phyloP scores from a whole-genome alignment of 306 rosid species.

The Acacia crassicarpa region DNA sequence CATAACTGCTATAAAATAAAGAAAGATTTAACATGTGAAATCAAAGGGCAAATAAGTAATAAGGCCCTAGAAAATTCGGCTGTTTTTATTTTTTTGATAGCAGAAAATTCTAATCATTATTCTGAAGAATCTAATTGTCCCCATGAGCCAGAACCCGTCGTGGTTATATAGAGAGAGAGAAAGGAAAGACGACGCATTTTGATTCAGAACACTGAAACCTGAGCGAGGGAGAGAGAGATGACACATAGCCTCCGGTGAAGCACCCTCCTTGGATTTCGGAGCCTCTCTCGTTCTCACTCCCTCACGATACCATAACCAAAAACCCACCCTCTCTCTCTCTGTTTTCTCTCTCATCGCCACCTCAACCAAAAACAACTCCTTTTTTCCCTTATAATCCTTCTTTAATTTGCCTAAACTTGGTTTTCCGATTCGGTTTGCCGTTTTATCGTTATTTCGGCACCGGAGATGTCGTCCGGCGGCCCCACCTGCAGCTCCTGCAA shows the following conservation, averaged over 20 bases:
- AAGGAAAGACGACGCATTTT: background rate
- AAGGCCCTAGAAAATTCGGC: background rate
- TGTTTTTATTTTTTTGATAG: background rate
- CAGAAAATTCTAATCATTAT: background rate
- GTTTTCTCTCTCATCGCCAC: background rate
- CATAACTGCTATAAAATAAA: no score
- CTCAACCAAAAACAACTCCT: background rate
- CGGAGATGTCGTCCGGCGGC: conserved; percentile 64
- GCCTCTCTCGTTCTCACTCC: background rate
- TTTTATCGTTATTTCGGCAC: background rate
- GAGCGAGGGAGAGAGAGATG: conserved; percentile 1
- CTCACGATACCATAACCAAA: background rate
- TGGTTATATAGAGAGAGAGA: background rate
- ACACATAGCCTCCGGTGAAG: conserved; percentile 14
- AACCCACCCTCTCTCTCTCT: background rate
- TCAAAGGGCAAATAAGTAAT: background rate
- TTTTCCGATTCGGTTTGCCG: background rate
- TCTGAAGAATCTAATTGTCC: background rate
- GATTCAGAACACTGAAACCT: conserved; percentile 2
- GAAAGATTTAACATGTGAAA: background rate
- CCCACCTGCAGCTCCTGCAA: conserved; percentile 34
- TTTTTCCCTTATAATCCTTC: background rate
- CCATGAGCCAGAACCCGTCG: background rate
- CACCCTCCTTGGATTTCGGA: conserved; percentile 22
- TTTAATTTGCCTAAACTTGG: background rate